A percentile compares a stretch with the other conserved stretches of the same genome.
Evolutionary conservation across 1,139 yeast genomes (phyloP).

Genomic region (Nakaseomyces uthaithaninus): DNA sequence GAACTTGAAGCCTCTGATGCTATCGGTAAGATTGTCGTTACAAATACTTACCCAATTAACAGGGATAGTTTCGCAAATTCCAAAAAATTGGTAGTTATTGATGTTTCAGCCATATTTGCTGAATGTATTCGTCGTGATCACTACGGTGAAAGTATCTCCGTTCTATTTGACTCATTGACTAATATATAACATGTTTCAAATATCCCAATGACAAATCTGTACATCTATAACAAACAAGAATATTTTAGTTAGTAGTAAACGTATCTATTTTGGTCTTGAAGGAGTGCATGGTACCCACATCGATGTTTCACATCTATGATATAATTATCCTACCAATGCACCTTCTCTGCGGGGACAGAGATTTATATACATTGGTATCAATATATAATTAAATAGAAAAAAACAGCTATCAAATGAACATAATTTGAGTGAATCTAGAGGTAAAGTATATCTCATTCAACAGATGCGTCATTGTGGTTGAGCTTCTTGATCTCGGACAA

Average conservation of each 20-base stretch:
- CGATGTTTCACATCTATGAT: no score
- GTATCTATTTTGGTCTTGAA: no score
- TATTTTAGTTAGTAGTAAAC: conserved; percentile 8
- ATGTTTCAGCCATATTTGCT: conserved; percentile 90
- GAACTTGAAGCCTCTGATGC: conserved; percentile 67
- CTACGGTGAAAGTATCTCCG: conserved; percentile 92
- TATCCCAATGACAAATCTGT: conserved; percentile 18
- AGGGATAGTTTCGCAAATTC: conserved; percentile 48
- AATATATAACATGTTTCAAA: conserved; percentile 29
- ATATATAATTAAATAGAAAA: no score
- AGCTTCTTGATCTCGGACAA: not conserved
- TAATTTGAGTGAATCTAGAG: no score
- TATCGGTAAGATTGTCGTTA: conserved; percentile 82
- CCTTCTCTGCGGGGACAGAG: no score
- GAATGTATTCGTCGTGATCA: conserved; percentile 98
- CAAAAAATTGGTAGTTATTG: conserved; percentile 73
- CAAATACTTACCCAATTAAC: conserved; percentile 88
- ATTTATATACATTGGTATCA: no score
- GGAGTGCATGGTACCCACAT: no score
- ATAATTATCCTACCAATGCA: no score
- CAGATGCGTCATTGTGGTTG: no score
- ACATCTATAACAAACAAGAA: conserved; percentile 24
- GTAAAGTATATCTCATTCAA: no score
- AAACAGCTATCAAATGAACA: no score
- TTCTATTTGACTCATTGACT: conserved; percentile 78